Conservation (phyloP, 1,139 yeast species). For the Yamadazyma sp. region DNA sequence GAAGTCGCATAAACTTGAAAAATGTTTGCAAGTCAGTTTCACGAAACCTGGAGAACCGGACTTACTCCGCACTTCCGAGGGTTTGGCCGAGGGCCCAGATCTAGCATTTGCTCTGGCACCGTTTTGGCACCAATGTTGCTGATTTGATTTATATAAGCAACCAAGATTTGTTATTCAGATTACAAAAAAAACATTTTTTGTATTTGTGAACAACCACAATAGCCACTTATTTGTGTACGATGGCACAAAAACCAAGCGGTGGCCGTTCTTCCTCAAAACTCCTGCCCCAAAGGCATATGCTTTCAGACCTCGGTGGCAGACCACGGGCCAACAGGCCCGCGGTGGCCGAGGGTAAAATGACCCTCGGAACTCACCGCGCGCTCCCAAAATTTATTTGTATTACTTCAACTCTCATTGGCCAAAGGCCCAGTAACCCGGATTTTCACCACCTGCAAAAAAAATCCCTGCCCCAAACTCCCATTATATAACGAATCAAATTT, state of each 20-base stretch:
- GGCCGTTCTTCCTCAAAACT: no score
- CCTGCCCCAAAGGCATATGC: no score
- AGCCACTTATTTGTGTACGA: no score
- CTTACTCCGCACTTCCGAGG: slow-evolving; percentile 8
- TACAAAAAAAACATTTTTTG: no score
- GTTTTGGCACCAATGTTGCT: no score
- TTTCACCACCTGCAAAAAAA: neutral
- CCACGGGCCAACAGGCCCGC: neutral
- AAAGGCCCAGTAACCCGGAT: slow-evolving; percentile 1
- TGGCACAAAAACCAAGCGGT: no score
- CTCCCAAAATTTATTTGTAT: slow-evolving; percentile 9
- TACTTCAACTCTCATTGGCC: slow-evolving; percentile 11
- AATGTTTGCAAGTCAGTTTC: slow-evolving; percentile 3
- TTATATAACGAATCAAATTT: slow-evolving; percentile 5
- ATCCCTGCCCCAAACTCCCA: slow-evolving; percentile 6
- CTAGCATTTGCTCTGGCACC: no score
- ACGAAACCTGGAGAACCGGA: slow-evolving; percentile 13
- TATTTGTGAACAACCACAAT: no score
- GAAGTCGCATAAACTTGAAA: slow-evolving; percentile 4
- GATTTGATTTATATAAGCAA: no score
- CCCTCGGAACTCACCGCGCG: slow-evolving; percentile 1
- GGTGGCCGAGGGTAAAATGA: neutral
- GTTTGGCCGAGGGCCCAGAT: slow-evolving; percentile 6
- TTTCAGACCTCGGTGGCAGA: no score
- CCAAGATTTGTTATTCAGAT: no score